Percentiles rank a stretch among this genome's conserved stretches.
phyloP scores from a whole-genome alignment of 805 yeast species.

The baker's yeast (Saccharomyces cerevisiae) region DNA sequence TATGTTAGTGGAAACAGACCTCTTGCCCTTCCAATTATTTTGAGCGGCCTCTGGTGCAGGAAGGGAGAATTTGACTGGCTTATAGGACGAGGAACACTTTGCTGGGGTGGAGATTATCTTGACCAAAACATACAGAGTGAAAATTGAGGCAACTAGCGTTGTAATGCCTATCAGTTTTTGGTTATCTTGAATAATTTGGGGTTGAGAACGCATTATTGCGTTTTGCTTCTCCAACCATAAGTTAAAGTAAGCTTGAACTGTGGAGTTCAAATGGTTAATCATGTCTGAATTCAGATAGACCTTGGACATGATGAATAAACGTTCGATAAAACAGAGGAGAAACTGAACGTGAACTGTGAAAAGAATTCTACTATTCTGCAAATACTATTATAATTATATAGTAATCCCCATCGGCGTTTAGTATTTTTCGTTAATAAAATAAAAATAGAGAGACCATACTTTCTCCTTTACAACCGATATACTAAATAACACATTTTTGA shows the following conservation, averaged over 20 bases:
- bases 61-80: conserved; percentile 13
- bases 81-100: conserved; percentile 3
- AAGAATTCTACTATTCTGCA: background rate
- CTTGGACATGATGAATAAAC: conserved; percentile 14
- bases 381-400: background rate
- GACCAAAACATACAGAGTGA: conserved; percentile 13
- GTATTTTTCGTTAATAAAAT: background rate
- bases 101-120: conserved; percentile 10
- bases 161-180: conserved; percentile 10
- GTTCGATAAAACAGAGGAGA: background rate
- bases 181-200: conserved; percentile 10
- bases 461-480: conserved; percentile 1
- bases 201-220: conserved; percentile 7
- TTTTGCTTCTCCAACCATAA: conserved; percentile 16
- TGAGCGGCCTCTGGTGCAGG: conserved; percentile 21
- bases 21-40: conserved; percentile 68
- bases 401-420: background rate
- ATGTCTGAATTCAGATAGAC: conserved; percentile 20
- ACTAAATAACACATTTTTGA: background rate
- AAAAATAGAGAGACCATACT: background rate
- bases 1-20: conserved; percentile 48
- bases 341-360: background rate
- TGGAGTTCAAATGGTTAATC: conserved; percentile 22
- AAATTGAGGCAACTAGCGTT: conserved; percentile 11
- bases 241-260: conserved; percentile 22